Evolutionary conservation across 1,139 yeast species (phyloP).

Genomic region (Hansenula sp.): DNA sequence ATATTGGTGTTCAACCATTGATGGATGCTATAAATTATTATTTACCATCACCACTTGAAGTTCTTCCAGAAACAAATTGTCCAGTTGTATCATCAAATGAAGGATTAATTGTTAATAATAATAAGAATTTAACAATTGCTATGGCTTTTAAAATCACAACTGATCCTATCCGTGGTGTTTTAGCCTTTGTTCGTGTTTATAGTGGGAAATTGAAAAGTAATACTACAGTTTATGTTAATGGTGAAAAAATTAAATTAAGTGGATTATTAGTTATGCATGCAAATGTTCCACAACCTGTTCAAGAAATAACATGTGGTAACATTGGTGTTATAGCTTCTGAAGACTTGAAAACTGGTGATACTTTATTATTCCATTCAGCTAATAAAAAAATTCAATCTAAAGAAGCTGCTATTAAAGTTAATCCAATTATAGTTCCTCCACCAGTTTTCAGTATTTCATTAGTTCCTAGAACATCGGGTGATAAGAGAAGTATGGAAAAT

Average conservation of each 20-base stretch:
- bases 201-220: constrained; percentile 69
- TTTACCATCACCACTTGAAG: constrained; percentile 79
- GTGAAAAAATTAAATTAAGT: constrained; percentile 60
- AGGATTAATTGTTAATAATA: constrained; percentile 52
- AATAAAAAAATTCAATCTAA: constrained; percentile 30
- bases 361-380: constrained; percentile 52
- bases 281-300: constrained; percentile 71
- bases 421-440: constrained; percentile 84
- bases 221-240: constrained; percentile 55
- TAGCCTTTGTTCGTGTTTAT: constrained; percentile 86
- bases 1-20: constrained; percentile 92
- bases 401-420: constrained; percentile 47
- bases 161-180: constrained; percentile 76
- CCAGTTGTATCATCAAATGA: constrained; percentile 33
- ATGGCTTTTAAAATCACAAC: constrained; percentile 88
- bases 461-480: constrained; percentile 83
- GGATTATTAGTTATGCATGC: constrained; percentile 85
- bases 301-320: constrained; percentile 63
- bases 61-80: constrained; percentile 48
- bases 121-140: constrained; percentile 63
- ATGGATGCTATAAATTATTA: constrained; percentile 76
- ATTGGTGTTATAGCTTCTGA: constrained; percentile 73
- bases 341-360: constrained; percentile 85
- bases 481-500: constrained; percentile 61
- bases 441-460: constrained; percentile 87